Evolutionary conservation across 176 grass and related monocot species (phyloP).

Genomic region (Luzula sylvatica): DNA sequence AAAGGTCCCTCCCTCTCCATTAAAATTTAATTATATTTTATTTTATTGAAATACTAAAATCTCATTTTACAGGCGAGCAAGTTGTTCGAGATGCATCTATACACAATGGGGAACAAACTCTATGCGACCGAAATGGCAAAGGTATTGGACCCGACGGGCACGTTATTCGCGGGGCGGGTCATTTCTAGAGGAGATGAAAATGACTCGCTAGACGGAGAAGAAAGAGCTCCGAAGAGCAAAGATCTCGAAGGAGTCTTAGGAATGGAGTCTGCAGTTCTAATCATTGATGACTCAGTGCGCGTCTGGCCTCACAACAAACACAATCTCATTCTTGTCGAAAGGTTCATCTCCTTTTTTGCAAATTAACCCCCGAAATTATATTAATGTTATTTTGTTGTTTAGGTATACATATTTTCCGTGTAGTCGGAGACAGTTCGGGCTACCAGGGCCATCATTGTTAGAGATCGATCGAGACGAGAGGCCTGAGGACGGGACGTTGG

Average conservation of each 20-base stretch:
- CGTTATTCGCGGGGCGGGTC: constrained; percentile 79
- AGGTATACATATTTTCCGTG: constrained; percentile 99
- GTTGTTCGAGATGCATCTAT: constrained; percentile 84
- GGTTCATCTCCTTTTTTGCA: constrained; percentile 39
- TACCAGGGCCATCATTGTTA: constrained; percentile 80
- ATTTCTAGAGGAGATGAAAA: constrained; percentile 76
- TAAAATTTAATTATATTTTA: constrained; percentile 7
- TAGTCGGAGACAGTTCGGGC: constrained; percentile 90
- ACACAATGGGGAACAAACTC: constrained; percentile 97
- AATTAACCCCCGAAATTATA: background rate
- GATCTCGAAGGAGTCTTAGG: constrained; percentile 95
- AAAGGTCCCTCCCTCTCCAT: constrained; percentile 37
- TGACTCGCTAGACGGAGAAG: constrained; percentile 65
- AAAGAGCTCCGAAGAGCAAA: constrained; percentile 85
- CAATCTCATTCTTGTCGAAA: constrained; percentile 95
- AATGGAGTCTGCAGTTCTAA: constrained; percentile 92
- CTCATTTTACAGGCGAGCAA: constrained; percentile 53
- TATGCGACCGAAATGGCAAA: constrained; percentile 99
- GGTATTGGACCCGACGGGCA: constrained; percentile 72
- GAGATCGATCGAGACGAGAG: constrained; percentile 91
- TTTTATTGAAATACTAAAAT: too few relatives aligned
- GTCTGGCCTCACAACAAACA: constrained; percentile 96
- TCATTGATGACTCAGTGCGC: constrained; percentile 84
- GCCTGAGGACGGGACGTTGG: constrained; percentile 77
- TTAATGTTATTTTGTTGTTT: constrained; percentile 14